Evolutionary conservation across 305 asterid genomes (phyloP), one percentile per base, ranked within the genome.

Genomic region (Fraxinus floribunda): DNA sequence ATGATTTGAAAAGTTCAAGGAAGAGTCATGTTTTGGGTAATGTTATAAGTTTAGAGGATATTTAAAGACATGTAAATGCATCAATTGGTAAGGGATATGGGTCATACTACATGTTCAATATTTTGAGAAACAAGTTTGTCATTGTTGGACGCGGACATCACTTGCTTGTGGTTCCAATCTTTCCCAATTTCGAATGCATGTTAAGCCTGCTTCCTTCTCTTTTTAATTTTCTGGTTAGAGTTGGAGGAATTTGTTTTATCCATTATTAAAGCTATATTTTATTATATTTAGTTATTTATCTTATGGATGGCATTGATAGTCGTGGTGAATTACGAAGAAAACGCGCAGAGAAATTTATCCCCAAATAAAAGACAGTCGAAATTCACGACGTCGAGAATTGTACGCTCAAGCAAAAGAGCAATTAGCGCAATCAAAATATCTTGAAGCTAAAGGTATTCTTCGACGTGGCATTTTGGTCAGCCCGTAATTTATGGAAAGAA

Each of bases 1-100:
- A 32, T 75, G 62, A 5, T 74, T 55, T 8, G 35, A 62, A 30
- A 68, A 35, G 7, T 11, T 35, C 8, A 35, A 34, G 6, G 64
- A 73, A 29, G 80, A 79, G 30, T 20, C 70, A 20, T 18, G 8
- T 60, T 60, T 6, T 60, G 13, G 71, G 30, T 60, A 20, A 20
- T 60, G 24, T 20, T 60, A 60, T 60, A 8, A 7, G 32, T 60
- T 3, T 44, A 11, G 78, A 74, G 22, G 49, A 6, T 30, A 0
- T 62, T 18, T 62, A 20, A 79, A 36, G 71, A 39, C 70, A 7
- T 38, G 11, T 7, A 38, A 38, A 38, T 38, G 10, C 44, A 38
- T 38, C 44, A 38, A 57, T 78, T 66, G 44, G 70, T 78, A 34
- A 44, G 55, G 60, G 78, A 78, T 74, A 57, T 81, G 52, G 83